These are phyloP conservation scores for Hypoxylon sp. DNA, from an alignment of 2,329 filamentous ascomycete genomes.

Conservation along the genomic window DNA sequence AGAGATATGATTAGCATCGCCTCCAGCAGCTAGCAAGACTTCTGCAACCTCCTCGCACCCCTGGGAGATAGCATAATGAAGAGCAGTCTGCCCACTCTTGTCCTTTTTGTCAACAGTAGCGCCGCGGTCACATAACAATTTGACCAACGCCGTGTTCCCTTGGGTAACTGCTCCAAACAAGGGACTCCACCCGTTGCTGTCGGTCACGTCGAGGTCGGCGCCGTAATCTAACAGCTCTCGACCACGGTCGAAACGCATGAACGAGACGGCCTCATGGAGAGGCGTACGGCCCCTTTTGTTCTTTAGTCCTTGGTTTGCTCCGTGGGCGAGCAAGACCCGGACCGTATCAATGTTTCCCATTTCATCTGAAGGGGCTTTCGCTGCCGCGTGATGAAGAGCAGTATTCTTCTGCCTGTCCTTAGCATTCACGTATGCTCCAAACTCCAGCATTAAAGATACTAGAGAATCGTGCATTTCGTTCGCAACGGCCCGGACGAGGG, in stretches of 20 bases:
- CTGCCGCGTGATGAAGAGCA: slow-evolving; percentile 46
- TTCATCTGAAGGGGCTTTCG: slow-evolving; percentile 37
- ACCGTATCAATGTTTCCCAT: slow-evolving; percentile 44
- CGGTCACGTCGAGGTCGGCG: slow-evolving; percentile 42
- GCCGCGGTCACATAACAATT: slow-evolving; percentile 44
- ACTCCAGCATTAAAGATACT: slow-evolving; percentile 46
- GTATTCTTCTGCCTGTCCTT: slow-evolving; percentile 45
- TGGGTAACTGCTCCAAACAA: slow-evolving; percentile 45
- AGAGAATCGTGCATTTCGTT: slow-evolving; percentile 47
- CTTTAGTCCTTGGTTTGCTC: slow-evolving; percentile 41
- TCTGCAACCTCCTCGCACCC: slow-evolving; percentile 38
- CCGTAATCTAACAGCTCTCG: slow-evolving; percentile 46
- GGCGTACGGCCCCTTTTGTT: slow-evolving; percentile 45
- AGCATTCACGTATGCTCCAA: slow-evolving; percentile 39
- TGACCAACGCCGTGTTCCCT: slow-evolving; percentile 38
- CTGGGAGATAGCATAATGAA: slow-evolving; percentile 48
- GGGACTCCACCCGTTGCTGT: slow-evolving; percentile 44
- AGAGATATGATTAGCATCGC: slow-evolving; percentile 45
- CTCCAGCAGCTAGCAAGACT: slow-evolving; percentile 43
- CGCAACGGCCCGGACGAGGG: slow-evolving; percentile 43
- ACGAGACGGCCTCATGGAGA: slow-evolving; percentile 45
- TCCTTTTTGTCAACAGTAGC: slow-evolving; percentile 46
- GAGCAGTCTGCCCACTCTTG: slow-evolving; percentile 43
- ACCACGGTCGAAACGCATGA: slow-evolving; percentile 35
- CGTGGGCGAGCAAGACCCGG: slow-evolving; percentile 41